Base-by-base conservation (phyloP, 345 rosid genomes). In the Kernera saxatilis region DNA sequence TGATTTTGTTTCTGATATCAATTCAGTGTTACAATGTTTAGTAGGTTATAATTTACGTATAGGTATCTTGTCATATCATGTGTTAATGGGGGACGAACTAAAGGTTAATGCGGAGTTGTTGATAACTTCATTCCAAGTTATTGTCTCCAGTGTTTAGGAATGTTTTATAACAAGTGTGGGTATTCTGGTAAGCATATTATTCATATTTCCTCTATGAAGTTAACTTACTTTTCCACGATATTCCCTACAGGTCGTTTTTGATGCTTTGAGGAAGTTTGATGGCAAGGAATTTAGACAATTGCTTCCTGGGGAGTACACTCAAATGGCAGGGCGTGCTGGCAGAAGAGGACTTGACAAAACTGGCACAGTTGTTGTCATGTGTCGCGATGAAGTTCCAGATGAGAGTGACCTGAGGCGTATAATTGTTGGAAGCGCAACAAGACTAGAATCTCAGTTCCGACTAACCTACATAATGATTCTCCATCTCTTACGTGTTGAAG, bases 311-410 rank as follows among this genome's bases (percentile, higher is more conserved):
- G 99, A 93, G 79, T 93, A 93, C 82, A 93, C 97, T 79, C 99
- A 93, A 79, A 93, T 93, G 99, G 97, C 97, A 23, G 99, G 99
- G 35, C 99, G 99, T 73, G 99, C 99, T 53, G 99, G 99, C 56
- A 84, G 99, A 83, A 86, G 99, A 77, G 99, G 99, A 64, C 88
- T 93, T 64, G 99, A 93, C 81, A 86, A 84, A 81, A 87, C 85
- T 73, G 99, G 99, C 77, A 93, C 99, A 19, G 95, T 91, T 67
- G 74, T 91, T 65, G 85, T 93, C 72, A 78, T 93, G 94, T 93
- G 97, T 77, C 95, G 96, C 43, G 99, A 93, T 82, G 99, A 87
- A 78, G 86, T 93, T 74, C 95, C 96, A 10, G 86, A 82, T 56
- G 97, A 93, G 79, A 46, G 79, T 18, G 86, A 85, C 74, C 82